Evolutionary conservation across 805 yeast genomes (phyloP).

Genomic region (Monosporozyma solicola): DNA sequence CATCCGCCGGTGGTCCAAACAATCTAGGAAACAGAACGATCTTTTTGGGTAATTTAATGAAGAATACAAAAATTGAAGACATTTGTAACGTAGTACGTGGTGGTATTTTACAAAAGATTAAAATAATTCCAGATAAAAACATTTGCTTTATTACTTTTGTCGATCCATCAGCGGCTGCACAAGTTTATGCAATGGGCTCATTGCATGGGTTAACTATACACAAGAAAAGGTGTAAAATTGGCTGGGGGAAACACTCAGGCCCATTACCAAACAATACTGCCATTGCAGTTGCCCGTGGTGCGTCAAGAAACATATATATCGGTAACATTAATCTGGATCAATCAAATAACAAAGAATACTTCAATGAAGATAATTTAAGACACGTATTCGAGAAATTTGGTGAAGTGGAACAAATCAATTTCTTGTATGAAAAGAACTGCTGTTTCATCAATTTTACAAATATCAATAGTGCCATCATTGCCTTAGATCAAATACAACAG

Average conservation of each 20-base stretch:
- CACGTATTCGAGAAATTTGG: conserved; percentile 75
- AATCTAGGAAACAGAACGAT: conserved; percentile 92
- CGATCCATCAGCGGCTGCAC: conserved; percentile 96
- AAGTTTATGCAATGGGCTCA: conserved; percentile 89
- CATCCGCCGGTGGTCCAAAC: conserved; percentile 86
- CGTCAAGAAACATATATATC: conserved; percentile 84
- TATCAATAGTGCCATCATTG: conserved; percentile 83
- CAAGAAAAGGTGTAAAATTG: conserved; percentile 78
- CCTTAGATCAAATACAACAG: conserved; percentile 82
- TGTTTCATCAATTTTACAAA: conserved; percentile 89
- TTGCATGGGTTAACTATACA: conserved; percentile 82
- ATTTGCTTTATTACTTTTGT: conserved; percentile 92
- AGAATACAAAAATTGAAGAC: conserved; percentile 81
- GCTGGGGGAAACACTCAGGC: conserved; percentile 98
- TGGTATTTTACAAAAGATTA: conserved; percentile 77
- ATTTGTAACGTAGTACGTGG: conserved; percentile 95
- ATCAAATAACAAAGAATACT: conserved; percentile 25
- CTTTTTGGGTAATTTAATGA: conserved; percentile 82
- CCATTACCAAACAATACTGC: conserved; percentile 80
- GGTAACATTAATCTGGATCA: conserved; percentile 52
- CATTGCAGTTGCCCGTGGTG: conserved; percentile 87
- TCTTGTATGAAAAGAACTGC: conserved; percentile 72
- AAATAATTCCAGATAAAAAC: conserved; percentile 74
- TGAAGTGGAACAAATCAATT: conserved; percentile 90
- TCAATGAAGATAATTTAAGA: conserved; percentile 53